These are phyloP conservation scores for Panicum hallii DNA, from an alignment of 202 grass and related monocot genomes.

Conservation along the genomic window DNA sequence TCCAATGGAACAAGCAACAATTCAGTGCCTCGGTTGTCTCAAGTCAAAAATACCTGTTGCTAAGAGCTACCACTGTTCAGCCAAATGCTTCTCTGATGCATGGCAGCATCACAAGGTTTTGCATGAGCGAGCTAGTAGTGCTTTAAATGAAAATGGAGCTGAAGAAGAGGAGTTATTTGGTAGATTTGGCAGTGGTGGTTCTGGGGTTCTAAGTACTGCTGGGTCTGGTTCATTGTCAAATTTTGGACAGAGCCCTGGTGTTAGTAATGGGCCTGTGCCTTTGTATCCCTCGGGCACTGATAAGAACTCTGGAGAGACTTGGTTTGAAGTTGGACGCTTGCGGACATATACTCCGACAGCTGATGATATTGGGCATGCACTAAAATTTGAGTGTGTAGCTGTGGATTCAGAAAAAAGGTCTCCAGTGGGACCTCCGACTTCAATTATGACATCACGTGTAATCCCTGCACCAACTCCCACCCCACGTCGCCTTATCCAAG, in stretches of 20 bases:
- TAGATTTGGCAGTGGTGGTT: constrained; percentile 62
- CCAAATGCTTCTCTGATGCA: constrained; percentile 93
- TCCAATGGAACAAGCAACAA: constrained; percentile 90
- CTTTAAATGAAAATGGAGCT: constrained; percentile 77
- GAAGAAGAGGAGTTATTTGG: constrained; percentile 97
- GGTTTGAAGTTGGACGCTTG: constrained; percentile 81
- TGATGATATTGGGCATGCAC: constrained; percentile 96
- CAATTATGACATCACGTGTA: constrained; percentile 90
- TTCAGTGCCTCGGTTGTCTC: constrained; percentile 94
- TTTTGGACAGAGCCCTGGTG: constrained; percentile 65
- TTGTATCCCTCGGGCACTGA: constrained; percentile 63
- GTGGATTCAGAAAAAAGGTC: constrained; percentile 66
- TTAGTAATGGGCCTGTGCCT: constrained; percentile 67
- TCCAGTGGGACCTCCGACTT: constrained; percentile 60
- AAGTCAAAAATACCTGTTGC: constrained; percentile 94
- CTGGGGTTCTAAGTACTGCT: constrained; percentile 56
- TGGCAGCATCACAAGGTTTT: constrained; percentile 96
- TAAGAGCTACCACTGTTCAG: constrained; percentile 94
- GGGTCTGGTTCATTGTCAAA: constrained; percentile 67
- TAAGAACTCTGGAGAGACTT: constrained; percentile 84
- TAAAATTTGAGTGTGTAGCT: constrained; percentile 90
- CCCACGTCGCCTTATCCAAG: constrained; percentile 88
- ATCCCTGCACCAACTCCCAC: constrained; percentile 96
- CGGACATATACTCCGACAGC: constrained; percentile 86
- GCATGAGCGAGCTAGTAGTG: constrained; percentile 83